Conservation (phyloP, 306 rosid genomes). For the Geum urbanum region DNA sequence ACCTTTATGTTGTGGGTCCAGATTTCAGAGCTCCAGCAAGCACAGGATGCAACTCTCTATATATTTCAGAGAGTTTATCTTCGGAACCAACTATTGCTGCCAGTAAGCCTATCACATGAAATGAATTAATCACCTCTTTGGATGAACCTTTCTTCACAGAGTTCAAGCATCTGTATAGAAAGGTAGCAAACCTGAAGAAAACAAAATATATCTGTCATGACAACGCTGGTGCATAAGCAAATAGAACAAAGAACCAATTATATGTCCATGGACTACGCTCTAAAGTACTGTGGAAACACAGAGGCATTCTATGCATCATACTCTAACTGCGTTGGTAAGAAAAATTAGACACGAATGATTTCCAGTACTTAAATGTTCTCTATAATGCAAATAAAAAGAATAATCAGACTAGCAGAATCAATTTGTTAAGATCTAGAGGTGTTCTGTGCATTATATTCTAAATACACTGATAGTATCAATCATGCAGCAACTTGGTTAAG, state of each 20-base stretch:
- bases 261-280: background rate
- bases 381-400: background rate
- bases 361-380: background rate
- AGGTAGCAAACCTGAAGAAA: constrained; percentile 31
- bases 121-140: constrained; percentile 25
- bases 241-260: background rate
- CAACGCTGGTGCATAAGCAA: background rate
- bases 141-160: constrained; percentile 29
- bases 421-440: background rate
- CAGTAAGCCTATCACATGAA: constrained; percentile 32
- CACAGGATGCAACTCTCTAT: constrained; percentile 17
- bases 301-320: background rate
- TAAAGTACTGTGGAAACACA: background rate
- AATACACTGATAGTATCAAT: too few species aligned
- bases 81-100: constrained; percentile 18
- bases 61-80: constrained; percentile 27
- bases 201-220: background rate
- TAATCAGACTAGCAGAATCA: background rate
- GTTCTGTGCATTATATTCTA: too few species aligned
- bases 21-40: constrained; percentile 18
- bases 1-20: constrained; percentile 14
- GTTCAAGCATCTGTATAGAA: constrained; percentile 16
- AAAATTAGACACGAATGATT: background rate
- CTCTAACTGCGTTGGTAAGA: background rate
- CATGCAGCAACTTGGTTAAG: background rate